Evolutionary conservation across 768 basidiomycete species (phyloP), one percentile per base, ranked within the genome.

Genomic region (Hemileccinum rubropunctum): DNA sequence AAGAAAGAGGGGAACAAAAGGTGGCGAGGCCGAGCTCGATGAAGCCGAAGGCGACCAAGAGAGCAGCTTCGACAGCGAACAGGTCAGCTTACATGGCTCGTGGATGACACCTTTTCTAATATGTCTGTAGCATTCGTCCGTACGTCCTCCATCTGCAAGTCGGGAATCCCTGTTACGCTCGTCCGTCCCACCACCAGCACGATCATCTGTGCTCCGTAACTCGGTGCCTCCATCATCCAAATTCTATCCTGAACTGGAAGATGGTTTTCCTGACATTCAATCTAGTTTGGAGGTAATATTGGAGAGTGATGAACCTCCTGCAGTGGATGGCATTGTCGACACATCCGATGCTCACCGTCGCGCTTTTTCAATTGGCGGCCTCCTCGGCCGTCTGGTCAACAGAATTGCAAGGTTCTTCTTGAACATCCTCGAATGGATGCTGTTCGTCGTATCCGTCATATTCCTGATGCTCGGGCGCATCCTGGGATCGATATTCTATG

Each of bases 251-350:
- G 47, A 43, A 5, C 34, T 52, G 7, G 47, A 64, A 13, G 58
- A 69, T n/a, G 51, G 59, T 10, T 60, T 64, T 7, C 55, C 63
- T 33, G 73, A 78, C 21, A 66, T 74, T 27, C 80, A 81, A 50
- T 73, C 76, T 54, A 77, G 79, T 2, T 74, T 89, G 23, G 70
- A 79, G 20, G 79, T 83, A 8, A 86, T 89, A 58, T 73, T 77
- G 6, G 88, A 89, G 71, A 72, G 74, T 26, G 81, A 88, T 3
- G 85, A 87, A 60, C 73, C 67, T 23, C 61, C 63, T 15, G 46
- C 43, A 14, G 61, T 68, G 49, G 59, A 60, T 42, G 68, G 65
- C 36, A 40, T 65, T 23, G 44, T 51, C 43, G 52, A 68, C 43
- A 61, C 53, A 23, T 58, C 60, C 45, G 56, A 62, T 33, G 33